Evolutionary conservation across 768 basidiomycete species (phyloP), one percentile per base, ranked within the genome.

Genomic region (Paxillus ammoniavirescens): DNA sequence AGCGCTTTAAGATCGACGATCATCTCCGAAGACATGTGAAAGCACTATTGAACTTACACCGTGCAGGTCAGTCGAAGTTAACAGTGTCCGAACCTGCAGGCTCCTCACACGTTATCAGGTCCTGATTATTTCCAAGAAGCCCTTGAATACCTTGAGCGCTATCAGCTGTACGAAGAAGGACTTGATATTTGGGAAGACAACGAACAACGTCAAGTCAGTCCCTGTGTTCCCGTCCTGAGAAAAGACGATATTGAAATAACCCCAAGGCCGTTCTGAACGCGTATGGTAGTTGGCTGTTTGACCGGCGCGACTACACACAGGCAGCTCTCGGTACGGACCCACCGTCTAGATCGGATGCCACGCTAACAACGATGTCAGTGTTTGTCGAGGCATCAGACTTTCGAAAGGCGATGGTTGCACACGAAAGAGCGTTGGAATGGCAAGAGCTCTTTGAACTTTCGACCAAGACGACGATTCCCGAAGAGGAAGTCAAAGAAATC

Each of bases 1-100:
- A 98, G 60, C 75, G 83, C 42, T 97, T 91, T 75, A 82, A 82
- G 59, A 98, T 99, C 53, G 95, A 99, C 64, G 93, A 98, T 63
- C 86, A 98, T 66, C 79, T 98, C 38, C 84, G 83, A 65, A 82
- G 91, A 31, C 73, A 89, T 59, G 76, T 78, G 46, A 87, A 79
- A 50, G 96, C 96, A 3, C 70, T 99, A 50, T 68, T 65, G 42
- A 87, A 93, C 67, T 76, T 99, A 9, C 77, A 79, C 53, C 75
- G 81, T 13, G 89, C 91, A 40, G 95, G 93, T 85, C 52, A 41
- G 62, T 61, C 31, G 14, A 52, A 33, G 51, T 53, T 15, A 50
- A 30, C 42, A 31, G 28, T 13, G 9, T 33, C 15, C 21, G 47
- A 18, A 45, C 9, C 10, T 54, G 0, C 15, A 2, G 10, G 14